Conservation (phyloP, 192 early-diverging fungal genomes). For the Coemansia aciculifera region DNA sequence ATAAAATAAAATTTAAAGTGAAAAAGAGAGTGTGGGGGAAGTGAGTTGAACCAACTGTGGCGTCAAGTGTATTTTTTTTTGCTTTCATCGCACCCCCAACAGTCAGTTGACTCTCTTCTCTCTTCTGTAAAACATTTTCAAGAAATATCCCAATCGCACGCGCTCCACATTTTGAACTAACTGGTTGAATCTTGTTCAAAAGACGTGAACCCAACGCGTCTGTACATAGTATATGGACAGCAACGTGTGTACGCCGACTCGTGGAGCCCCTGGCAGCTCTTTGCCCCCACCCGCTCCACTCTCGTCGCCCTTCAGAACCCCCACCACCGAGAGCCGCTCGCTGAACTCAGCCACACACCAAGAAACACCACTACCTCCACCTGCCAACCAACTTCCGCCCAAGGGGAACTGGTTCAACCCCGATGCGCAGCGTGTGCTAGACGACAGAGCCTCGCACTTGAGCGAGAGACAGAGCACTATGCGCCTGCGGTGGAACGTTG, state of each 20-base stretch:
- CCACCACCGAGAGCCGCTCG: conserved; percentile 5
- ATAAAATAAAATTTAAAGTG: not conserved
- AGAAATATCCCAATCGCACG: no score
- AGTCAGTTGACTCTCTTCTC: not conserved
- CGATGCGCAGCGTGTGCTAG: conserved; percentile 47
- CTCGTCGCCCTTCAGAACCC: conserved; percentile 28
- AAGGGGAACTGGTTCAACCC: conserved; percentile 41
- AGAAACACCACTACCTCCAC: not conserved
- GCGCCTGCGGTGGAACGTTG: conserved; percentile 52
- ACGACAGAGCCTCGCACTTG: conserved; percentile 33
- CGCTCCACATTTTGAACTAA: not conserved
- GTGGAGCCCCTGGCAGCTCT: conserved; percentile 8
- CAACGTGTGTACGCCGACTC: conserved; percentile 33
- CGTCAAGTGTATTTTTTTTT: conserved; percentile 8
- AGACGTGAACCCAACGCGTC: not conserved
- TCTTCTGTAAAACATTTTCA: not conserved
- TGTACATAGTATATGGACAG: conserved; percentile 19
- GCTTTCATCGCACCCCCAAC: not conserved
- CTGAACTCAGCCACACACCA: not conserved
- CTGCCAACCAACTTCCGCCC: not conserved
- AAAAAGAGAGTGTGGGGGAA: not conserved
- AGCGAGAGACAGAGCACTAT: conserved; percentile 40
- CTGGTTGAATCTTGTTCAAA: not conserved
- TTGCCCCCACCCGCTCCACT: not conserved
- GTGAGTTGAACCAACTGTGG: not conserved